Evolutionary conservation across 495 filamentous ascomycete genomes (phyloP).

Genomic region (Parmelia sp.): DNA sequence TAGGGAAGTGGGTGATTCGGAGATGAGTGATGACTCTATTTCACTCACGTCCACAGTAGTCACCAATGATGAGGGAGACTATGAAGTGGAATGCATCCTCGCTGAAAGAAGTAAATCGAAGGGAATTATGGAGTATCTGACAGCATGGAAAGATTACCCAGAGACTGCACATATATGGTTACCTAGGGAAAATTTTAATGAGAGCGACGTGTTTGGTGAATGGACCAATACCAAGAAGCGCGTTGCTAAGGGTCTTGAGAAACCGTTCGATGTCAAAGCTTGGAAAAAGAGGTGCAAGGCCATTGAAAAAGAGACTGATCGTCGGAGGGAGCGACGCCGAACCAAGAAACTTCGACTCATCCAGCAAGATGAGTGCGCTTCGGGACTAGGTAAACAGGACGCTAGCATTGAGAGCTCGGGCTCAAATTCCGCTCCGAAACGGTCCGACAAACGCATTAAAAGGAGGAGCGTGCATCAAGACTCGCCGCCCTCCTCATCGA

Average conservation of each 20-base stretch:
- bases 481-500: background rate
- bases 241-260: slow-evolving; percentile 36
- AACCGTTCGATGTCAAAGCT: slow-evolving; percentile 44
- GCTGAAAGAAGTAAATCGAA: slow-evolving; percentile 44
- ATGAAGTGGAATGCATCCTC: slow-evolving; percentile 41
- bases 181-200: slow-evolving; percentile 47
- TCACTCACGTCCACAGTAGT: slow-evolving; percentile 54
- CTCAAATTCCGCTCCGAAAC: background rate
- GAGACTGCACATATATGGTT: slow-evolving; percentile 59
- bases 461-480: slow-evolving; percentile 4
- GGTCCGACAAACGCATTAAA: slow-evolving; percentile 1
- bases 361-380: background rate
- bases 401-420: background rate
- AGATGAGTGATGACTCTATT: slow-evolving; percentile 46
- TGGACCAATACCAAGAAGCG: slow-evolving; percentile 50
- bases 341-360: background rate
- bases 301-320: slow-evolving; percentile 33
- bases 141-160: slow-evolving; percentile 62
- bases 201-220: slow-evolving; percentile 38
- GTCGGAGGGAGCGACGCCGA: slow-evolving; percentile 40
- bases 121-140: slow-evolving; percentile 46
- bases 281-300: slow-evolving; percentile 36
- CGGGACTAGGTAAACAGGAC: too few relatives aligned
- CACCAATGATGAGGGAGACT: slow-evolving; percentile 37
- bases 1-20: background rate